Percentiles rank a stretch among this genome's conserved stretches.
Evolutionary conservation across 768 basidiomycete genomes (phyloP).

Genomic region (Rhizopogon vinicolor): DNA sequence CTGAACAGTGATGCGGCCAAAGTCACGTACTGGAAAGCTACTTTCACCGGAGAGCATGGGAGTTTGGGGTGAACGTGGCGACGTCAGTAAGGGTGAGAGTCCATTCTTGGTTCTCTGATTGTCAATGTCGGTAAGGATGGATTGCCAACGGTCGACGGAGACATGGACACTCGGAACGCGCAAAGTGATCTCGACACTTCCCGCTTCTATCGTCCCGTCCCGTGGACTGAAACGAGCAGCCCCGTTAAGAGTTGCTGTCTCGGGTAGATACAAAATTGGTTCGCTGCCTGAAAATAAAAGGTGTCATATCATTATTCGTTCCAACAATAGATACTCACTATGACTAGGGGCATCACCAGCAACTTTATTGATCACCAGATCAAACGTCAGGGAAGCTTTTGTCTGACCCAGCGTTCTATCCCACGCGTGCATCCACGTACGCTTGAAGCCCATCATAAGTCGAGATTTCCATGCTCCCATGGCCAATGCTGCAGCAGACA

Average conservation of each 20-base stretch:
- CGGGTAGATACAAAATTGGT: constrained; percentile 43
- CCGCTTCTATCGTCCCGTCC: constrained; percentile 45
- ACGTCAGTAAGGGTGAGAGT: background rate
- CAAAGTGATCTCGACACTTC: constrained; percentile 37
- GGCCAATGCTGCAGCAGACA: constrained; percentile 33
- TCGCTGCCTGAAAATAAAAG: constrained; percentile 12
- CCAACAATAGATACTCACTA: background rate
- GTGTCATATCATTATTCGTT: background rate
- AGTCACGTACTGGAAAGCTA: background rate
- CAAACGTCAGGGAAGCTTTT: constrained; percentile 50
- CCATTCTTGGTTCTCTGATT: background rate
- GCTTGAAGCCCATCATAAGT: constrained; percentile 51
- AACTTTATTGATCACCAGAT: constrained; percentile 44
- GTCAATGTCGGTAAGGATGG: background rate
- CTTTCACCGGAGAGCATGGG: background rate
- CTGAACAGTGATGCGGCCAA: background rate
- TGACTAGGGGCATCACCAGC: constrained; percentile 32
- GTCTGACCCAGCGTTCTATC: constrained; percentile 66
- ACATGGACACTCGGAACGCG: background rate
- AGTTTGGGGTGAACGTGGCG: background rate
- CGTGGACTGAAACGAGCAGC: constrained; percentile 57
- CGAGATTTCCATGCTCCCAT: constrained; percentile 64
- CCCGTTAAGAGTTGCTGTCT: constrained; percentile 38
- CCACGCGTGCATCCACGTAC: constrained; percentile 67
- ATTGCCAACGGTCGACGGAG: background rate